phyloP scores from a whole-genome alignment of 1,284 basidiomycete species.

The Violaceomyces palustris region DNA sequence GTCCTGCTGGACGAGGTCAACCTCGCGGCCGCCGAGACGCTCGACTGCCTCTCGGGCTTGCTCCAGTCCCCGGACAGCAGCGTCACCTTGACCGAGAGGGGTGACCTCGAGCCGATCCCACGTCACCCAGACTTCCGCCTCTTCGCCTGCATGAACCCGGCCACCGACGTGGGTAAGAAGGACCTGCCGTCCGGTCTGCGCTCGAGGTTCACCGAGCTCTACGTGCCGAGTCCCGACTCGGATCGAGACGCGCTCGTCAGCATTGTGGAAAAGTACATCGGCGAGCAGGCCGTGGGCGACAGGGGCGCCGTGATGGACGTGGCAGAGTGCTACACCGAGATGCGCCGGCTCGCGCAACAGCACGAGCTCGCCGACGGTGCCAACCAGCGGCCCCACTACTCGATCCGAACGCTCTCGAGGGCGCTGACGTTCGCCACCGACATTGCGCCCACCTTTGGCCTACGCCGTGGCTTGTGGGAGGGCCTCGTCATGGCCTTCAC shows the following conservation, averaged over 20 bases:
- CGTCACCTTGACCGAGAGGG: constrained; percentile 88
- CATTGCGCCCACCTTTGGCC: constrained; percentile 69
- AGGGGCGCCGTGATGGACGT: constrained; percentile 82
- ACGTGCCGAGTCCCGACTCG: constrained; percentile 85
- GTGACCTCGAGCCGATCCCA: constrained; percentile 80
- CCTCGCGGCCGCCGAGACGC: constrained; percentile 84
- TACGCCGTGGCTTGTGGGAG: constrained; percentile 83
- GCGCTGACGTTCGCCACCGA: constrained; percentile 87
- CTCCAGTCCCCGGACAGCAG: constrained; percentile 80
- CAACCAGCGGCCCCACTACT: constrained; percentile 92
- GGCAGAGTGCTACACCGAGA: constrained; percentile 80
- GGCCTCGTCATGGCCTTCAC: constrained; percentile 97
- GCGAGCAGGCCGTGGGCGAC: constrained; percentile 75
- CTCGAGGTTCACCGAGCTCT: constrained; percentile 89
- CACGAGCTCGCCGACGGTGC: constrained; percentile 90
- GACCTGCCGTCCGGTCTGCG: constrained; percentile 87
- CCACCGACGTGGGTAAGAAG: constrained; percentile 97
- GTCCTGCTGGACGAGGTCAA: constrained; percentile 95
- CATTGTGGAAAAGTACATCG: constrained; percentile 88
- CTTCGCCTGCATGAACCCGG: constrained; percentile 99
- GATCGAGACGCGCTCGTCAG: constrained; percentile 83
- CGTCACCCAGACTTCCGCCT: constrained; percentile 92
- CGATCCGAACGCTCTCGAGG: constrained; percentile 89
- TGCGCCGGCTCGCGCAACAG: constrained; percentile 72
- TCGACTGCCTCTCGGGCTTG: constrained; percentile 84